Evolutionary conservation across 306 rosid species (phyloP), one percentile per base, ranked within the genome.

Genomic region (Malus fusca): DNA sequence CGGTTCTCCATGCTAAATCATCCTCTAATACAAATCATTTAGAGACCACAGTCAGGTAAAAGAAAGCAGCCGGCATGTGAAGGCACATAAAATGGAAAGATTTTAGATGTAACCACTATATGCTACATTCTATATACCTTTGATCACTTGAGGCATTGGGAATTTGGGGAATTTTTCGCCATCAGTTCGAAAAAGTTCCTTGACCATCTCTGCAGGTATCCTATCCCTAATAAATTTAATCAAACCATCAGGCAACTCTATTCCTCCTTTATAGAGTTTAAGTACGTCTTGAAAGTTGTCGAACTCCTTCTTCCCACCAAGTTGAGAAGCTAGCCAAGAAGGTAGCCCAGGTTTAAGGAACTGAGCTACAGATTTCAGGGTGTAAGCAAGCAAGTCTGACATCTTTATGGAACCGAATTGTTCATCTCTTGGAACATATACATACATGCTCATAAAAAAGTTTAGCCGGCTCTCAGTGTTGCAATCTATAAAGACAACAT

Each of bases 351-450:
- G 97, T 66, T 85, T 84, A 18, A 90, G 40, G 22, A 92, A 73
- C 76, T 90, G 97, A 59, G 78, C 79, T 52, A 90, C 11, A 43
- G 97, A 83, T 79, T 94, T 90, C 69, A 94, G 48, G 44, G 90
- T 87, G 80, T 85, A 83, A 61, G 84, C 96, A 37, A 94, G 84
- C 72, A 92, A 92, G 52, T 94, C 97, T 7, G 96, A 35, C 85
- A 94, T 60, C 81, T 94, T 94, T 83, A 92, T 71, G 82, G 90
- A 93, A 13, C 93, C 91, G 73, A 94, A 92, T 69, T 85, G 86
- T 68, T 94, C 98, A 35, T 92, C 97, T 74, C 91, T 87, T 9
- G 98, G 98, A 62, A 92, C 98, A 74, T 92, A 92, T 71, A 92
- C 82, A 79, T 80, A 85, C 48, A 95, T 77, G 80, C 96, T 88